Conservation (phyloP, 805 yeast genomes). For the Clavispora fructus region DNA sequence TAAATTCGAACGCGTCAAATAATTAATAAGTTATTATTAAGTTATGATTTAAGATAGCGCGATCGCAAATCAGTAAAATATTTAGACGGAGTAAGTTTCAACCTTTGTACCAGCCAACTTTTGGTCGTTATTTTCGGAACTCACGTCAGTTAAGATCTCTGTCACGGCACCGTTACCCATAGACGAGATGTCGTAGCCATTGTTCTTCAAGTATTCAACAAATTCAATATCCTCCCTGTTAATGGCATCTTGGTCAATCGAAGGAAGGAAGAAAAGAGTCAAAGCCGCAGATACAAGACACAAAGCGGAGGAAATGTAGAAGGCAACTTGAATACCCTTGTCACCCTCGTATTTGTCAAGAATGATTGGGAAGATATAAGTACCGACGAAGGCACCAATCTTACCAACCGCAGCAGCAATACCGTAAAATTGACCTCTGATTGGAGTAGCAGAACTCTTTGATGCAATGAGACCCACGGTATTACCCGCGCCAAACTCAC, state of each 20-base stretch:
- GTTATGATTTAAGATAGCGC: background rate
- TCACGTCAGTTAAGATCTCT: background rate
- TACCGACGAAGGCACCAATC: constrained; percentile 88
- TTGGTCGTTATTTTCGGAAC: background rate
- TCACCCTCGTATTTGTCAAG: constrained; percentile 45
- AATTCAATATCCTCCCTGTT: constrained; percentile 71
- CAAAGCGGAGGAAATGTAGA: constrained; percentile 74
- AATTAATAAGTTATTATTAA: background rate
- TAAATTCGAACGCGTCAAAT: background rate
- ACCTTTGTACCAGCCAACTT: background rate
- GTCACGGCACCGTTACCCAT: constrained; percentile 39
- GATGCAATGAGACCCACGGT: constrained; percentile 85
- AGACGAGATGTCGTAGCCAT: constrained; percentile 66
- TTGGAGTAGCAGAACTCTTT: constrained; percentile 78
- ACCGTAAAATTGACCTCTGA: constrained; percentile 88
- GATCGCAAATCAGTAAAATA: background rate
- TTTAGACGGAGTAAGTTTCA: background rate
- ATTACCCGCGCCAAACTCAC: constrained; percentile 95
- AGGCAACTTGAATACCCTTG: constrained; percentile 67
- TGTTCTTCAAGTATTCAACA: constrained; percentile 54
- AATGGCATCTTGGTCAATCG: constrained; percentile 79
- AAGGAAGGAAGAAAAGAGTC: constrained; percentile 69
- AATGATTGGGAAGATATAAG: constrained; percentile 82
- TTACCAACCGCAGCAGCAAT: constrained; percentile 90
- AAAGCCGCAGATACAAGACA: constrained; percentile 68